These are phyloP conservation scores for Rhizopogon rudus DNA, from an alignment of 768 basidiomycete species.

Conservation along the genomic window DNA sequence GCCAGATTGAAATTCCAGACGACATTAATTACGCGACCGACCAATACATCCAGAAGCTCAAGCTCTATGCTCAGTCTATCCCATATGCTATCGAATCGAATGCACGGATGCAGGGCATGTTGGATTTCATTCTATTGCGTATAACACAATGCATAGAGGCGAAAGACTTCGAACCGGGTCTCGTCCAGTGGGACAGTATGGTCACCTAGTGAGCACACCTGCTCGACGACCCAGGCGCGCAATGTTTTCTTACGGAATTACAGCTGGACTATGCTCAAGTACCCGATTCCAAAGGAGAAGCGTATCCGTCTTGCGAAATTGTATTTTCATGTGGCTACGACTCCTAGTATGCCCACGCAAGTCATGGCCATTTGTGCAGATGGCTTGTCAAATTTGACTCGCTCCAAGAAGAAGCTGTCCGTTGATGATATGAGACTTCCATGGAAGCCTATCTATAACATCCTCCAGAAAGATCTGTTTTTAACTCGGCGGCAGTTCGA, in stretches of 20 bases:
- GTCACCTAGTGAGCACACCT: conserved; percentile 54
- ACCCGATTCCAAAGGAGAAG: conserved; percentile 79
- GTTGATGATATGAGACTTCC: conserved; percentile 78
- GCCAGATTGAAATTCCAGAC: conserved; percentile 21
- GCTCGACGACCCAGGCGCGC: neutral
- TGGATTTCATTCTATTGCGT: conserved; percentile 68
- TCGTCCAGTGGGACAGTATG: conserved; percentile 79
- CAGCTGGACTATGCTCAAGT: conserved; percentile 82
- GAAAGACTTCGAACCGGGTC: conserved; percentile 77
- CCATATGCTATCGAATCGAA: conserved; percentile 78
- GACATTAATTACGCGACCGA: conserved; percentile 32
- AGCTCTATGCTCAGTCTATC: conserved; percentile 56
- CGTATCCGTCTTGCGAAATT: conserved; percentile 70
- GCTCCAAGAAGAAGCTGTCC: conserved; percentile 68
- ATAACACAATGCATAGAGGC: conserved; percentile 73
- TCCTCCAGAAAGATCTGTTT: conserved; percentile 72
- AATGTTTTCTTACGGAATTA: conserved; percentile 10
- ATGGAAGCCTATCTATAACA: conserved; percentile 74
- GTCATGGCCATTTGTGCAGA: conserved; percentile 65
- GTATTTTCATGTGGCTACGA: conserved; percentile 71
- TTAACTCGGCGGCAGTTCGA: conserved; percentile 72
- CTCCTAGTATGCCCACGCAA: conserved; percentile 72
- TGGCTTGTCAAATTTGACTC: conserved; percentile 51
- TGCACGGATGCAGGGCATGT: conserved; percentile 67
- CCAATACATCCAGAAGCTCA: conserved; percentile 52